A percentile compares a stretch with the other conserved stretches of the same genome.
Evolutionary conservation across 257 asterid genomes (phyloP).

Genomic region (Solanum pimpinellifolium): DNA sequence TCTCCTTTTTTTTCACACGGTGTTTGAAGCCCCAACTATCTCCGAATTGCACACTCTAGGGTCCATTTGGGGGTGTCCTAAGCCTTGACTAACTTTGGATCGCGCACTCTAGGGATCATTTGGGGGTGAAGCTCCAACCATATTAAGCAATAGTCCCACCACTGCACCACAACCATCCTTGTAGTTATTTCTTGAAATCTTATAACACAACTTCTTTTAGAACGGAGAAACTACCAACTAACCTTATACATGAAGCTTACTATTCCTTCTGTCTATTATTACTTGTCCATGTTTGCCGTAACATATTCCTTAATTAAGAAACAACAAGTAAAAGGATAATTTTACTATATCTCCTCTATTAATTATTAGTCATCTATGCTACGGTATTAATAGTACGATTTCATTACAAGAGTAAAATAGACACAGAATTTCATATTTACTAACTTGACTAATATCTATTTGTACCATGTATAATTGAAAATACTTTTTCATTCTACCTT

Average conservation of each 20-base stretch:
- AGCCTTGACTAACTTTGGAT: not conserved
- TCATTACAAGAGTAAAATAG: not conserved
- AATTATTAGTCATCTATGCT: not conserved
- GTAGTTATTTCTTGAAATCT: not conserved
- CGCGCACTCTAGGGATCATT: fast-evolving
- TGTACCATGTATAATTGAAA: fast-evolving
- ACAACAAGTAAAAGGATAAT: not conserved
- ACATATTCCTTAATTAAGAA: not conserved
- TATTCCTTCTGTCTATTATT: not conserved
- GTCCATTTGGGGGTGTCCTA: not conserved
- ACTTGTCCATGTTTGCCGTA: not conserved
- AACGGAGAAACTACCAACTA: not conserved
- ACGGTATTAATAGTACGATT: not conserved
- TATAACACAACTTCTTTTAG: not conserved
- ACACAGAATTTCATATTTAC: not conserved
- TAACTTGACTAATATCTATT: not conserved
- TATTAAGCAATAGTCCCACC: fast-evolving
- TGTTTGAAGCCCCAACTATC: not conserved
- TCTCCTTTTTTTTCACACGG: no score
- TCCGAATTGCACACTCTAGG: not conserved
- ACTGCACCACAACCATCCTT: not conserved
- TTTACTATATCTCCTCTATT: no score
- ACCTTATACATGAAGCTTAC: not conserved
- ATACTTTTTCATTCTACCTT: not conserved
- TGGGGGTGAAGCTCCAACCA: not conserved